Evolutionary conservation across 805 yeast genomes (phyloP).

Genomic region (Saccharomycopsis microspora): DNA sequence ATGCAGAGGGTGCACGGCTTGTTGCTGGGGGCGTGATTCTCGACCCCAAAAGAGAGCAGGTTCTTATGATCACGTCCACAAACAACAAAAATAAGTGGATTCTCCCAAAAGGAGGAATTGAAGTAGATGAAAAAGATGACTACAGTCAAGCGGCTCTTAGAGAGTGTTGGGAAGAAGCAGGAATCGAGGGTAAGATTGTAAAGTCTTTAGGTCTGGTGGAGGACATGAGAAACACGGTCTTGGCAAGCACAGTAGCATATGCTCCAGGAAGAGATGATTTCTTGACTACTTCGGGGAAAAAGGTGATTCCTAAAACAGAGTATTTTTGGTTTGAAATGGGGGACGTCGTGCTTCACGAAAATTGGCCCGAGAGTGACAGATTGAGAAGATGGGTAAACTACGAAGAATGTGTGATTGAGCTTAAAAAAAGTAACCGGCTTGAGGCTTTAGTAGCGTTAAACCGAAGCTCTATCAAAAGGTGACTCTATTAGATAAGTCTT

Average conservation of each 20-base stretch:
- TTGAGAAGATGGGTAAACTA: constrained; percentile 67
- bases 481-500: not conserved
- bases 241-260: not conserved
- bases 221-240: constrained; percentile 33
- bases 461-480: constrained; percentile 33
- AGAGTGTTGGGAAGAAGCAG: constrained; percentile 98
- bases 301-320: constrained; percentile 56
- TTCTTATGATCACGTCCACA: constrained; percentile 70
- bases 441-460: constrained; percentile 59
- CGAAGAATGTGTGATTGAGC: constrained; percentile 52
- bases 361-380: constrained; percentile 72
- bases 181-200: constrained; percentile 58
- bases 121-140: constrained; percentile 55
- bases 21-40: constrained; percentile 90
- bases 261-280: not conserved
- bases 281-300: not conserved
- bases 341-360: constrained; percentile 39
- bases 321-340: constrained; percentile 79
- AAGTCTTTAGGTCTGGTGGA: constrained; percentile 50
- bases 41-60: constrained; percentile 41
- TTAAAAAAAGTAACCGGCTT: constrained; percentile 45
- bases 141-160: constrained; percentile 49
- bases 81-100: constrained; percentile 69
- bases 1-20: constrained; percentile 52
- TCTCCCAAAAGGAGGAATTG: constrained; percentile 93